Evolutionary conservation across 139 green algal species (phyloP), one percentile per base, ranked within the genome.

Genomic region (Chlorella sp.): DNA sequence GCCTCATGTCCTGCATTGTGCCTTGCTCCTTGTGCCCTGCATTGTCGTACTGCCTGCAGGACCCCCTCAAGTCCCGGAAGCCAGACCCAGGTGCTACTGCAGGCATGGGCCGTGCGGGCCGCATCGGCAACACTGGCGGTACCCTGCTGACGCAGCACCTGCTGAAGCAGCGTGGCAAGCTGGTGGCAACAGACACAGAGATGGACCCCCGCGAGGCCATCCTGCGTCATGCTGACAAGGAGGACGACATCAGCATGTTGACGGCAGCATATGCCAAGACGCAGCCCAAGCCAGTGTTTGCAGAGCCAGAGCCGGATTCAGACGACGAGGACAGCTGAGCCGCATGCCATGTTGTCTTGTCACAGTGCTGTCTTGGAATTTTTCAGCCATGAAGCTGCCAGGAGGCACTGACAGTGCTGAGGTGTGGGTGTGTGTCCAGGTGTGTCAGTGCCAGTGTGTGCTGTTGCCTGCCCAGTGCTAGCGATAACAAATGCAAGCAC

Each of bases 131-230:
- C 49, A 91, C 88, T 2, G 87, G 87, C 22, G 88, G 87, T 68
- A 94, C 91, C 0, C 82, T 97, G 34, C 88, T 97, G 4, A 97
- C 92, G 24, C 90, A 95, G 74, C 87, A 95, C 72, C 78, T 97
- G 69, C 79, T 96, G 36, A 92, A 92, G 63, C 81, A 87, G 55
- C 72, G 80, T 61, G 79, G 42, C 42, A 55, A 55, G 42, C 42
- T 55, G 10, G 17, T 26, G 42, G 10, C 42, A 17, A 10, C 42
- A 26, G 42, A 55, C 42, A 10, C 17, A 17, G 17, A 10, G 17
- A 55, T 89, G 36, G 87, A 92, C 75, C 76, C 83, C 3, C 78
- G 91, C 0, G 79, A 90, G 49, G 75, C 77, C 0, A 85, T 96
- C 29, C 75, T 96, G 81, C 70, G 86, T 26, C 91, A 96, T 63